Base-by-base conservation (phyloP, 2,329 filamentous ascomycete genomes). In the Botrytis sinoallii region DNA sequence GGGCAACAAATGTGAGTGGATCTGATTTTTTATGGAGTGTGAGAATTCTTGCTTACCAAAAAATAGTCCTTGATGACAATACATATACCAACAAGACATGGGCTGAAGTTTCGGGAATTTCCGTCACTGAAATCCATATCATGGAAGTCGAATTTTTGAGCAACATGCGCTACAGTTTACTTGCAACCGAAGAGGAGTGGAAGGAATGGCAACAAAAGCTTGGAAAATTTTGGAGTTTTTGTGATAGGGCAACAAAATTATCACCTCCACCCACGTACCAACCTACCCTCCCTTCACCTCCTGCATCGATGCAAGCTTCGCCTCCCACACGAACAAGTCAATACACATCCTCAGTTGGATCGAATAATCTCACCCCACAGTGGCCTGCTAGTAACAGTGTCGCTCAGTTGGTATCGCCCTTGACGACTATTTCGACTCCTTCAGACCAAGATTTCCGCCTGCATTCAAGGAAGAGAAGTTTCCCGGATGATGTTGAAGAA, bases 101-200 rank as follows among this genome's bases (percentile, higher is more conserved):
- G 96, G 96, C 95, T 3, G 96, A 99, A 79, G 96, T 99, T 18
- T 98, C 96, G 0, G 93, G 93, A 63, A 97, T 99, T 75, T 91
- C 93, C 1, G 95, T 98, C 20, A 90, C 92, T 75, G 96, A 99
- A 83, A 97, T 99, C 70, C 96, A 99, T 82, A 92, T 98, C 63
- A 99, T 99, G 96, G 96, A 99, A 82, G 96, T 99, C n/a, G 96
- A 99, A 82, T 99, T 99, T 79, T 86, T 99, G 76, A 98, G 95
- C 85, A 98, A 98, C 83, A 97, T 99, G 91, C 90, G 95, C 80
- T 99, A 98, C 83, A 94, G 93, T 79, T 86, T 99, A 12, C 91
- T 95, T 81, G 94, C 93, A 5, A 97, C 95, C 5, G 91, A 94
- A 80, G 87, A 90, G 71, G 89, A 97, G 81, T 99, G 96, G 96